Conservation (phyloP, 2,329 filamentous ascomycete species). For the Epichloe amarillans region DNA sequence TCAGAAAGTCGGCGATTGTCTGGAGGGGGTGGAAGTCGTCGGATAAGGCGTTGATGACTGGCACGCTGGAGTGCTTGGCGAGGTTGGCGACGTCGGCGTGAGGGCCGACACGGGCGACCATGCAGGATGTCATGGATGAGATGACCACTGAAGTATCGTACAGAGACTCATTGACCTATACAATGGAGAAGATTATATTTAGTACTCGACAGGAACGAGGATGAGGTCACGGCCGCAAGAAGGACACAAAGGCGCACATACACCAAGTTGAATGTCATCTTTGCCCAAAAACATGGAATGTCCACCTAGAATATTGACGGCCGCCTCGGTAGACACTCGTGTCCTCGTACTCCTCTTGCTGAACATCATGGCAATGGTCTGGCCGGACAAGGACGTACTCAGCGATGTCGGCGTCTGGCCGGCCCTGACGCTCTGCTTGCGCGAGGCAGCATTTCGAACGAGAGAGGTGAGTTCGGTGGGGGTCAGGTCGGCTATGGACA, state of each 20-base stretch:
- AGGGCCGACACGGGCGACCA: constrained; percentile 65
- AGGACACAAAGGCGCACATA: constrained; percentile 24
- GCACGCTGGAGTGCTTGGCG: constrained; percentile 60
- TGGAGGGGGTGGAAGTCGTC: constrained; percentile 85
- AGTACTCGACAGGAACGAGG: not conserved
- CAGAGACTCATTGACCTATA: constrained; percentile 79
- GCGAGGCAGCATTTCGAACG: constrained; percentile 64
- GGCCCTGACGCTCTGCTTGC: constrained; percentile 68
- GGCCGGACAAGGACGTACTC: constrained; percentile 50
- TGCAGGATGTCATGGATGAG: constrained; percentile 81
- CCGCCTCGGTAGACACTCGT: constrained; percentile 83
- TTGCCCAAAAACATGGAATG: constrained; percentile 95
- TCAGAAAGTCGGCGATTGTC: constrained; percentile 86
- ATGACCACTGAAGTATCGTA: constrained; percentile 85
- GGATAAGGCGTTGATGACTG: constrained; percentile 78
- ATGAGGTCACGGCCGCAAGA: not conserved
- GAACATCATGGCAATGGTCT: constrained; percentile 91
- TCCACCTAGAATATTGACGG: constrained; percentile 76
- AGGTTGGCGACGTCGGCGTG: constrained; percentile 63
- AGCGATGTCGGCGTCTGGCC: constrained; percentile 41
- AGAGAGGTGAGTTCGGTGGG: constrained; percentile 67
- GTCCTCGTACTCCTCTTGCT: constrained; percentile 92
- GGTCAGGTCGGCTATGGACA: constrained; percentile 80
- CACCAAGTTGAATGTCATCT: constrained; percentile 91
- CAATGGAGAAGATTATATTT: not conserved